Evolutionary conservation across 768 basidiomycete species (phyloP).

Genomic region (Cystofilobasidium capitatum): DNA sequence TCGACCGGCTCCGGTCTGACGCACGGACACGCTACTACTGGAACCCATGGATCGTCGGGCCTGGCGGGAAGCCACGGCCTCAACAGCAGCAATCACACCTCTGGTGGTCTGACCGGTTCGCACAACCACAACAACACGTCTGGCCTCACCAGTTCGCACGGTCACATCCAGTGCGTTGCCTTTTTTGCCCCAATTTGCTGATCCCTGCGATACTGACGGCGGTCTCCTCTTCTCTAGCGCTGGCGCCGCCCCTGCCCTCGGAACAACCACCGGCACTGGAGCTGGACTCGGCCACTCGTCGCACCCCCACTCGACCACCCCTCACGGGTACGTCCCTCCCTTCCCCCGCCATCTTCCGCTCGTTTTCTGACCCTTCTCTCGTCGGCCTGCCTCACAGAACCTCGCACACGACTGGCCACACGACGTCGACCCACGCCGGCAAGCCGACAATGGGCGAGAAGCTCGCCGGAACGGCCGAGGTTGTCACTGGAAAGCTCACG

Average conservation of each 20-base stretch:
- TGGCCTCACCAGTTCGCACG: not conserved
- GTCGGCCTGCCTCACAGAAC: not conserved
- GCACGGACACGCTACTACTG: not conserved
- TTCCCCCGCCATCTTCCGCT: not conserved
- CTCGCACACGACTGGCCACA: not conserved
- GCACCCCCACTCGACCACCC: not conserved
- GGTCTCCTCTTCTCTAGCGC: too few species aligned
- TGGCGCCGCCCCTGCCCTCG: too few species aligned
- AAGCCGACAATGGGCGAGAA: constrained; percentile 17
- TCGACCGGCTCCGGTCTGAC: not conserved
- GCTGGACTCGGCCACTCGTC: not conserved
- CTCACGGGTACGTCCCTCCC: not conserved
- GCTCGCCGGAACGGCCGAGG: constrained; percentile 4
- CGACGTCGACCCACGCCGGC: not conserved
- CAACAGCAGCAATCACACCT: not conserved
- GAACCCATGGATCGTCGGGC: too few species aligned
- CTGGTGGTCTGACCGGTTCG: not conserved
- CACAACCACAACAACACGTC: not conserved
- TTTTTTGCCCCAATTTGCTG: too few species aligned
- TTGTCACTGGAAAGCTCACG: constrained; percentile 3
- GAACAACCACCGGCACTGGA: too few species aligned
- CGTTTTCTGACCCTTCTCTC: not conserved
- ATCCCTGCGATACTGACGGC: too few species aligned
- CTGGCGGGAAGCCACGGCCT: too few species aligned
- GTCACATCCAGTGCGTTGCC: not conserved